Conservation (phyloP, 1,139 yeast species). For the Scheffersomyces lignicola region DNA sequence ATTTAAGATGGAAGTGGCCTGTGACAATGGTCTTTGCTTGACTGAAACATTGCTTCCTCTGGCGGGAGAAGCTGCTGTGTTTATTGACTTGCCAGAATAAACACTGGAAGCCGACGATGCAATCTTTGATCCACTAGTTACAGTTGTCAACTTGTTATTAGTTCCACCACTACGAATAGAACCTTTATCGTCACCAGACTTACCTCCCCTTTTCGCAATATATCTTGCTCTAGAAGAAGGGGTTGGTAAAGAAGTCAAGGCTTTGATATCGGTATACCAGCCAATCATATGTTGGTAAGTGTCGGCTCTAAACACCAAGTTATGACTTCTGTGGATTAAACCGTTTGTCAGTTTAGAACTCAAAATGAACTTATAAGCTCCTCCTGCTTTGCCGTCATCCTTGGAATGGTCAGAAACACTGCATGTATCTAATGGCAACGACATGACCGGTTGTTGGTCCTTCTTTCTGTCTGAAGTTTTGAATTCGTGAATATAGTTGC, state of each 20-base stretch:
- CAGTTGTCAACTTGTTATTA: neutral
- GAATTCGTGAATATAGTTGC: constrained; percentile 87
- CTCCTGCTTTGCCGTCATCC: constrained; percentile 59
- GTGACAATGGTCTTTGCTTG: constrained; percentile 22
- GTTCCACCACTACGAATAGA: constrained; percentile 4
- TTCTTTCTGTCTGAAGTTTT: constrained; percentile 79
- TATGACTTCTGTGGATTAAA: constrained; percentile 71
- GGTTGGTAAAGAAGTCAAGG: constrained; percentile 57
- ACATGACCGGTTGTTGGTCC: constrained; percentile 86
- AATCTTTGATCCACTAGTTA: constrained; percentile 2
- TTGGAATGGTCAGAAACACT: constrained; percentile 79
- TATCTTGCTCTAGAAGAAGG: constrained; percentile 50
- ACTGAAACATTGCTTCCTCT: constrained; percentile 10
- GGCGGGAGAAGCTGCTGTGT: constrained; percentile 13
- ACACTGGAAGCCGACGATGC: constrained; percentile 33
- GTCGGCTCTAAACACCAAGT: constrained; percentile 90
- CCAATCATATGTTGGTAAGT: constrained; percentile 73
- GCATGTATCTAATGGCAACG: constrained; percentile 79
- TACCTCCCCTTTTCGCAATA: constrained; percentile 15
- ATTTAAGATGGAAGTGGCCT: constrained; percentile 24
- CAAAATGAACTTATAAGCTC: constrained; percentile 75
- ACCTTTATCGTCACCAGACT: constrained; percentile 5
- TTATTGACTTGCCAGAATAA: constrained; percentile 18
- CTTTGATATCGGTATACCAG: constrained; percentile 81
- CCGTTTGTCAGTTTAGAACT: constrained; percentile 71